Conservation (phyloP, 2,329 filamentous ascomycete species). For the Pseudogymnoascus sp. region DNA sequence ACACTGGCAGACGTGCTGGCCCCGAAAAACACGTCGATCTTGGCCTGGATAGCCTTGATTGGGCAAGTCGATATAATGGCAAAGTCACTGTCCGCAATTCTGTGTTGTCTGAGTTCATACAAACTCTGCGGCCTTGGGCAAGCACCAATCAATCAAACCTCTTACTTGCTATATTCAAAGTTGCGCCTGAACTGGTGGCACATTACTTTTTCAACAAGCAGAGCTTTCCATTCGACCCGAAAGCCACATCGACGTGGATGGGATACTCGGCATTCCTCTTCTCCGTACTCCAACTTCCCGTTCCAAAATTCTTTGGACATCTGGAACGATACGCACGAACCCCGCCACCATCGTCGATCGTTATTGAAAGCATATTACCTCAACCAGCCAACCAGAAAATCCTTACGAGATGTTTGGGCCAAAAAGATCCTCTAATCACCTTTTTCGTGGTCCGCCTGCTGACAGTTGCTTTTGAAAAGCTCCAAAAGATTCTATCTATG, state of each 20-base stretch:
- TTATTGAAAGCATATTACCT: conserved; percentile 83
- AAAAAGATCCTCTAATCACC: conserved; percentile 70
- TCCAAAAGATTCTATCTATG: conserved; percentile 42
- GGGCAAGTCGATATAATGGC: conserved; percentile 60
- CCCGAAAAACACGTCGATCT: conserved; percentile 43
- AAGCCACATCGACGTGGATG: conserved; percentile 89
- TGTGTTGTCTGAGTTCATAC: conserved; percentile 70
- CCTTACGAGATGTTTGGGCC: conserved; percentile 70
- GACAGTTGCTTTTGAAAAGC: conserved; percentile 71
- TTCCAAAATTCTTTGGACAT: conserved; percentile 68
- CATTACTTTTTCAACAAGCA: conserved; percentile 79
- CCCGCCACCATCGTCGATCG: conserved; percentile 71
- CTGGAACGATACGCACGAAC: conserved; percentile 53
- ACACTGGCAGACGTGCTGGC: conserved; percentile 33
- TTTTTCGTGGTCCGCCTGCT: conserved; percentile 80
- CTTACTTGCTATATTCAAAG: conserved; percentile 69
- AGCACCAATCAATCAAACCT: conserved; percentile 76
- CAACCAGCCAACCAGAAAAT: conserved; percentile 74
- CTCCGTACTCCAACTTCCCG: conserved; percentile 65
- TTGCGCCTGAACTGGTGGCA: conserved; percentile 78
- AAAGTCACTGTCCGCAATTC: conserved; percentile 72
- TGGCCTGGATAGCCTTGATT: conserved; percentile 62
- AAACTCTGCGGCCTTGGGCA: conserved; percentile 75
- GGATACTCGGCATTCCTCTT: conserved; percentile 88
- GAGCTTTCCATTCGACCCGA: conserved; percentile 82